Evolutionary conservation across 306 rosid genomes (phyloP), one percentile per base, ranked within the genome.

Genomic region (Hippophae tibetana): DNA sequence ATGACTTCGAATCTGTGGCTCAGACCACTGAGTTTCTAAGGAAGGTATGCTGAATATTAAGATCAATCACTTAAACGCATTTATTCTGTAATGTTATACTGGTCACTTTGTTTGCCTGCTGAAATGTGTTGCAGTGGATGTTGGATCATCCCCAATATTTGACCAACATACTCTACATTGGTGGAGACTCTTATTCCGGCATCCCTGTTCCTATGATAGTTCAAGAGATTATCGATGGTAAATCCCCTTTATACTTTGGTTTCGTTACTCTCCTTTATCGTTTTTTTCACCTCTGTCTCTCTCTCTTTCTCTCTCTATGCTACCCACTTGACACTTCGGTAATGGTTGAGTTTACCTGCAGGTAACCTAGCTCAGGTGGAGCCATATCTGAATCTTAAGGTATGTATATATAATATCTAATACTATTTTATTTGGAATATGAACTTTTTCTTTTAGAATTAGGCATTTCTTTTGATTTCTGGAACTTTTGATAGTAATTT

Each of bases 151-250:
- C 74, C 62, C 74, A 6, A 31, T 31, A 31, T 31, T 31, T 31
- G 38, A 31, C 38, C 38, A 31, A 31, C 38, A 31, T 31, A 31
- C 74, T 69, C 13, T 61, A 61, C 62, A 56, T 69, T 47, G 74
- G 63, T 55, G 74, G 74, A 0, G 74, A 69, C 56, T 69, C 74
- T 42, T 69, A 61, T 42, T 61, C 74, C 1, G 74, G 74, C 56
- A 69, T 62, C 9, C 63, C 68, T 54, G 63, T 69, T 55, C 74
- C 74, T 41, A 69, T 69, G 1, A 13, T 69, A 26, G 74, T 69
- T 23, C 63, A 69, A 56, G 46, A 69, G 10, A 64, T 69, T 13
- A 44, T 23, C n/a, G n/a, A 61, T 7, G 68, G 74, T 69, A 56
- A 61, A 25, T 23, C 25, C 45, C 31, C 31, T 52, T 18, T 56